Evolutionary conservation across 1,284 basidiomycete species (phyloP).

Genomic region (Phlebopus sp.): DNA sequence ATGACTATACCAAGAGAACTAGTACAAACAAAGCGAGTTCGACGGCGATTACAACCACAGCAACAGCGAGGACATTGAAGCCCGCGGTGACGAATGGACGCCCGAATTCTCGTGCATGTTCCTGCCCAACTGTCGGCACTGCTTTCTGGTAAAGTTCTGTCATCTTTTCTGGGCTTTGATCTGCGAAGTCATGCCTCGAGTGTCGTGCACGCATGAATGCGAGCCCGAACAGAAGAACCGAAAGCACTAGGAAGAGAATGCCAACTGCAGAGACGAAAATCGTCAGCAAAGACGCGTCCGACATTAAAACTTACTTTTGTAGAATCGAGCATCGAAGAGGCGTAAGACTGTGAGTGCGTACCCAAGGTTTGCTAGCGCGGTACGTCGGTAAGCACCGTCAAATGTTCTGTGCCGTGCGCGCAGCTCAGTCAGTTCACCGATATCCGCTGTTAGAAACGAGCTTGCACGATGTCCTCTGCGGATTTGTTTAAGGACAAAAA

Average conservation of each 20-base stretch:
- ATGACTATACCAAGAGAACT: conserved; percentile 37
- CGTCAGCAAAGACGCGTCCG: conserved; percentile 8
- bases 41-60: conserved; percentile 57
- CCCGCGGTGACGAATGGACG: conserved; percentile 81
- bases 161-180: conserved; percentile 38
- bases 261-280: conserved; percentile 52
- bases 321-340: conserved; percentile 72
- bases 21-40: conserved; percentile 67
- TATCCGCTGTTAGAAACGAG: conserved; percentile 57
- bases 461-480: conserved; percentile 56
- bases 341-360: conserved; percentile 74
- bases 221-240: conserved; percentile 56
- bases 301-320: conserved; percentile 49
- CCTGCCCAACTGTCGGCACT: conserved; percentile 53
- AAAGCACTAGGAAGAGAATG: conserved; percentile 65
- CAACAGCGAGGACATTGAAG: conserved; percentile 63
- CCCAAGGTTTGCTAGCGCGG: conserved; percentile 70
- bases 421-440: conserved; percentile 69
- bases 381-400: conserved; percentile 76
- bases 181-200: conserved; percentile 73
- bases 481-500: background rate
- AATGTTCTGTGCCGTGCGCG: conserved; percentile 79
- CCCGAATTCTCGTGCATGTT: conserved; percentile 60
- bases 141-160: conserved; percentile 19
- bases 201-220: conserved; percentile 62